Conservation (phyloP, 768 basidiomycete species). For the Auriscalpium vulgare region DNA sequence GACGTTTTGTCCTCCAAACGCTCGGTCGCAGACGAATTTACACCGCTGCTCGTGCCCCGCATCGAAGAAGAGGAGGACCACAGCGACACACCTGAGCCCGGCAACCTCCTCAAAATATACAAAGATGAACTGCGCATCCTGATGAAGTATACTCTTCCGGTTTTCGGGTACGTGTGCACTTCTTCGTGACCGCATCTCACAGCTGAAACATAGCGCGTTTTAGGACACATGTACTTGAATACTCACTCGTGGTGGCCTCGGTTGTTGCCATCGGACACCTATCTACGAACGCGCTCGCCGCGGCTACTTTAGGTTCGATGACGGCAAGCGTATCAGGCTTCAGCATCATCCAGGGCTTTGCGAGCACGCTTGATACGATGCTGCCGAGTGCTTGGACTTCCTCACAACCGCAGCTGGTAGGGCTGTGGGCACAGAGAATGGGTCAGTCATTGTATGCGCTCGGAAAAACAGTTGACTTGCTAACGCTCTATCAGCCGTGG, state of each 20-base stretch:
- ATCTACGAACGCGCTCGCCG: constrained; percentile 84
- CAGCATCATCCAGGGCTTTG: constrained; percentile 75
- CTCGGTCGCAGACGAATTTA: constrained; percentile 17
- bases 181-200: not conserved
- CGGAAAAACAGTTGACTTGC: not conserved
- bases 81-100: not conserved
- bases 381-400: constrained; percentile 96
- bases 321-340: constrained; percentile 56
- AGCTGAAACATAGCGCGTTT: not conserved
- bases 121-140: constrained; percentile 57
- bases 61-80: constrained; percentile 42
- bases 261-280: constrained; percentile 88
- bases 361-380: constrained; percentile 85
- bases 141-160: constrained; percentile 57
- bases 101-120: constrained; percentile 26
- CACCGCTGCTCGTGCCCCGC: constrained; percentile 36
- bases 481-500: constrained; percentile 38
- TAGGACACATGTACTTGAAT: constrained; percentile 78
- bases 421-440: constrained; percentile 89
- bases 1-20: constrained; percentile 19
- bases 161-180: constrained; percentile 49
- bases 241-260: constrained; percentile 75
- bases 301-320: constrained; percentile 42
- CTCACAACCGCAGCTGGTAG: constrained; percentile 71
- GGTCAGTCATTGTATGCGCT: constrained; percentile 32